Evolutionary conservation across 2,329 filamentous ascomycete species (phyloP).

Genomic region (Epicoccum sorghinum): DNA sequence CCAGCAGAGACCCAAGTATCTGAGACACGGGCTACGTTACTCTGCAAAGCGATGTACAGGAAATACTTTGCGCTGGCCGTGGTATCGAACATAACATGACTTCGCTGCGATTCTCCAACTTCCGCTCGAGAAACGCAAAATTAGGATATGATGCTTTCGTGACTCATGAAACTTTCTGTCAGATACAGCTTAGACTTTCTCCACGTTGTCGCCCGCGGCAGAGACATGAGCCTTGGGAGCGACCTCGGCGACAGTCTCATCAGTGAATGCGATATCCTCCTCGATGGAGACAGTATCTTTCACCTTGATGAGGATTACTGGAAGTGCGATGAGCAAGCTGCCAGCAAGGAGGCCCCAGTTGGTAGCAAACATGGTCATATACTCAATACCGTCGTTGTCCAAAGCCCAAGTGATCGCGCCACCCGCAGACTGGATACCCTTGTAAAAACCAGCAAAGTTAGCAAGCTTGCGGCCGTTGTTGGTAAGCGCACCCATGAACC

Average conservation of each 20-base stretch:
- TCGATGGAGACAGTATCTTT: constrained; percentile 81
- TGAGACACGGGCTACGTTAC: constrained; percentile 24
- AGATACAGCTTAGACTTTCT: constrained; percentile 34
- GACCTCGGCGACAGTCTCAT: constrained; percentile 80
- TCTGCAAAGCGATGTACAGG: constrained; percentile 33
- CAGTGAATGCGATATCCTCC: constrained; percentile 82
- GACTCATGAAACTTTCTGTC: constrained; percentile 5
- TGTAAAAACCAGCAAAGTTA: constrained; percentile 91
- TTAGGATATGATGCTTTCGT: constrained; percentile 18
- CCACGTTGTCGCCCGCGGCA: constrained; percentile 22
- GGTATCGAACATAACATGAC: constrained; percentile 27
- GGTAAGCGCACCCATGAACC: constrained; percentile 92
- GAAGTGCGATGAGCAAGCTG: constrained; percentile 77
- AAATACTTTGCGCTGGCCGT: constrained; percentile 17
- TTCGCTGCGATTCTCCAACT: background rate
- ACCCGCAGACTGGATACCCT: constrained; percentile 87
- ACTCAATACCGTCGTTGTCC: constrained; percentile 65
- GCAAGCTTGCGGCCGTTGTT: constrained; percentile 92
- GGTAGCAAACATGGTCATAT: constrained; percentile 73
- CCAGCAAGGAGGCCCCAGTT: constrained; percentile 78
- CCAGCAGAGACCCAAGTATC: constrained; percentile 21
- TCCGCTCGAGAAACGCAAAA: background rate
- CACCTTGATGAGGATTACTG: constrained; percentile 79
- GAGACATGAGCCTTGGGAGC: constrained; percentile 34
- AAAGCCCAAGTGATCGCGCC: constrained; percentile 77